A percentile compares a stretch with the other conserved stretches of the same genome.
Evolutionary conservation across 177 flowering plant species (phyloP).

Genomic region (Vitis hybrid): DNA sequence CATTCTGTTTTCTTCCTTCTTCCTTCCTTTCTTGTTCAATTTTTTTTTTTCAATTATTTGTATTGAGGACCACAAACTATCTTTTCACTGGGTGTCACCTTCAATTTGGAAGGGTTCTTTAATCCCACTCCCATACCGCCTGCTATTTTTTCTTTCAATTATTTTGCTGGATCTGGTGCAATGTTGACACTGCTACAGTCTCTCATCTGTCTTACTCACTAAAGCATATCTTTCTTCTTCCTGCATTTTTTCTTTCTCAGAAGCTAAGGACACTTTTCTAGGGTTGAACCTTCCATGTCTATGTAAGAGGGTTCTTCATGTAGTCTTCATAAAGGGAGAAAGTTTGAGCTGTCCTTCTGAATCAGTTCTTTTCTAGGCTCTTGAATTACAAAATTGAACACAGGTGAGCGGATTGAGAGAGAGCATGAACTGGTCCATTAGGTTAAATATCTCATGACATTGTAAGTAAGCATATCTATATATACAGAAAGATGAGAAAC

Average conservation of each 20-base stretch:
- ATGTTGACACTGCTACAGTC: background rate
- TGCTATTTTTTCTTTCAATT: background rate
- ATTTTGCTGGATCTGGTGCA: conserved; percentile 29
- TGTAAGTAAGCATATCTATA: too few species aligned
- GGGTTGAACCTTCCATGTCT: conserved; percentile 1
- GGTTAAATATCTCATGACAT: too few species aligned
- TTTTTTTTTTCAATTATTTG: background rate
- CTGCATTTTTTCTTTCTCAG: background rate
- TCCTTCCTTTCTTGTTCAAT: background rate
- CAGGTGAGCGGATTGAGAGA: too few species aligned
- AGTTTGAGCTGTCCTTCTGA: background rate
- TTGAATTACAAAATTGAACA: too few species aligned
- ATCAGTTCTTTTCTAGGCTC: too few species aligned
- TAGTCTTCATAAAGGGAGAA: background rate
- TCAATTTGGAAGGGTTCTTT: background rate
- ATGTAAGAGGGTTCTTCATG: background rate
- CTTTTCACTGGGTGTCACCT: conserved; percentile 15
- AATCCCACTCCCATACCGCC: background rate
- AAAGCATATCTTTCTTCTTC: conserved; percentile 2
- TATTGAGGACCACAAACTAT: conserved; percentile 22
- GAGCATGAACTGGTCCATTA: too few species aligned
- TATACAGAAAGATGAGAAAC: too few species aligned
- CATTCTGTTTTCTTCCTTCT: background rate
- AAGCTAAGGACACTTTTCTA: conserved; percentile 4
- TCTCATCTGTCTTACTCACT: conserved; percentile 12